Evolutionary conservation across 208 protist species (phyloP).

Genomic region (Zelonia costaricensis): DNA sequence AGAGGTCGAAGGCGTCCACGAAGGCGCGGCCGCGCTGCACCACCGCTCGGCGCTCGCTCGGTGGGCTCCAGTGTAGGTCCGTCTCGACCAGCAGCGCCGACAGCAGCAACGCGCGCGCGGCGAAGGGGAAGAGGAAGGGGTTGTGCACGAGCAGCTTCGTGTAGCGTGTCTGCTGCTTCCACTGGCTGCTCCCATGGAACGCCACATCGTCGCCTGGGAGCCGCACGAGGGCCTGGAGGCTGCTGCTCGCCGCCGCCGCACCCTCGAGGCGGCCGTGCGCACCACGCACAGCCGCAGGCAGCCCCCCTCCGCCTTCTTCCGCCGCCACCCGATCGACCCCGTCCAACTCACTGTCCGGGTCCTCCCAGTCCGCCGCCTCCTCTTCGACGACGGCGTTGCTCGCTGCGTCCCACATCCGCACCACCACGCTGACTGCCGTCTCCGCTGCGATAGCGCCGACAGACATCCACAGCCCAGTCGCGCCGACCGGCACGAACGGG

Average conservation of each 20-base stretch:
- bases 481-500: conserved; percentile 45
- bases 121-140: conserved; percentile 79
- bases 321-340: background rate
- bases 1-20: conserved; percentile 74
- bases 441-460: conserved; percentile 25
- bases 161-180: conserved; percentile 53
- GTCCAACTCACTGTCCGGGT: background rate
- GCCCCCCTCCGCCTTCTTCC: too few relatives aligned
- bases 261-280: too few relatives aligned
- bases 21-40: conserved; percentile 80
- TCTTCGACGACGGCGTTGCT: conserved; percentile 23
- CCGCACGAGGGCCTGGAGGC: conserved; percentile 5
- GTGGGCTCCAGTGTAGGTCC: conserved; percentile 18
- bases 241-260: too few relatives aligned
- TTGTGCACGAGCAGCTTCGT: conserved; percentile 61
- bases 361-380: conserved; percentile 17
- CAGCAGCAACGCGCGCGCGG: conserved; percentile 64
- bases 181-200: conserved; percentile 44
- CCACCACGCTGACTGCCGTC: conserved; percentile 10
- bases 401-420: conserved; percentile 33
- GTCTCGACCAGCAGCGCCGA: conserved; percentile 46
- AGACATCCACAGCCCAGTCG: conserved; percentile 56
- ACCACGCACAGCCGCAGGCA: too few relatives aligned
- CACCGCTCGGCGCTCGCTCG: conserved; percentile 18
- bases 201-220: conserved; percentile 43